These are phyloP conservation scores for Dovyalis caffra DNA, from an alignment of 345 rosid species.

Conservation along the genomic window DNA sequence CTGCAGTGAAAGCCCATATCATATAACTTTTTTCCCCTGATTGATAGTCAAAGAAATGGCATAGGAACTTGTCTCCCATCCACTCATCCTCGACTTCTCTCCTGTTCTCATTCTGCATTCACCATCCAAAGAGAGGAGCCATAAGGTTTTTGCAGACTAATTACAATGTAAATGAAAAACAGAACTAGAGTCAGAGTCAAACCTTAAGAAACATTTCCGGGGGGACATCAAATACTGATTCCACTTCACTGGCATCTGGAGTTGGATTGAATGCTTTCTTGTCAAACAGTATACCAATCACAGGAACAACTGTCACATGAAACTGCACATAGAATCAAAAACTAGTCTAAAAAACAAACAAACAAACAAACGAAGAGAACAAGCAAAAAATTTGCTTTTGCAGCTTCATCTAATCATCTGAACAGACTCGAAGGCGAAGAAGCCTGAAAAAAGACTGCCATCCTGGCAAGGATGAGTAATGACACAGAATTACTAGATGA, in stretches of 20 bases:
- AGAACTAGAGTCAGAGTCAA: not conserved
- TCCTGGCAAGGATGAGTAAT: not conserved
- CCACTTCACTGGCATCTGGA: conserved; percentile 49
- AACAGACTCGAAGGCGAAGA: not conserved
- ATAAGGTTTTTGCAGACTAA: not conserved
- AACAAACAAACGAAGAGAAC: not conserved
- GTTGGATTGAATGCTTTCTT: conserved; percentile 43
- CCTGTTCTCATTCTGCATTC: conserved; percentile 49
- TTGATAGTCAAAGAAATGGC: conserved; percentile 53
- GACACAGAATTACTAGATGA: not conserved
- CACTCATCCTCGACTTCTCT: conserved; percentile 50
- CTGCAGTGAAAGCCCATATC: conserved; percentile 77
- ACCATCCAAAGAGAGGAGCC: not conserved
- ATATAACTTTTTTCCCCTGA: conserved; percentile 26
- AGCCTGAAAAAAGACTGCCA: not conserved
- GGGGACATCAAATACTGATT: conserved; percentile 59
- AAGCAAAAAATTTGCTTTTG: not conserved
- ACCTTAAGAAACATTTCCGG: conserved; percentile 74
- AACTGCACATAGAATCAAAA: conserved; percentile 29
- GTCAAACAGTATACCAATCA: conserved; percentile 43
- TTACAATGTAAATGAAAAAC: not conserved
- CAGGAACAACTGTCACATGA: conserved; percentile 45
- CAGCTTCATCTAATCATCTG: not conserved
- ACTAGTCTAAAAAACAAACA: not conserved
- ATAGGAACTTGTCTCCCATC: conserved; percentile 46